These are phyloP conservation scores for Fusarium fracticaudum DNA, from an alignment of 2,329 filamentous ascomycete species.

Conservation along the genomic window DNA sequence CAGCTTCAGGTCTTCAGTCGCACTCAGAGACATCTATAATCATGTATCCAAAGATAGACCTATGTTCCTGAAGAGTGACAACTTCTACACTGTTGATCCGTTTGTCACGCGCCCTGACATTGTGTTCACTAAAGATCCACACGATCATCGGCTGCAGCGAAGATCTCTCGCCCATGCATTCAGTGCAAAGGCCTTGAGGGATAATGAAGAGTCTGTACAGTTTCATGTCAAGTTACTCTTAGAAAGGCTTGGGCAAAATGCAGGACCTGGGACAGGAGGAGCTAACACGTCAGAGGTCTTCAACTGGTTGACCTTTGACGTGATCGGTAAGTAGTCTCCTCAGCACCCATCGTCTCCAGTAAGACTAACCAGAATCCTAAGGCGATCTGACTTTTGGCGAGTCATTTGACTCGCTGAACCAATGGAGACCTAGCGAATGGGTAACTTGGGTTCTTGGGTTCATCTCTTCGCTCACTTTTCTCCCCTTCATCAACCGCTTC, in stretches of 20 bases:
- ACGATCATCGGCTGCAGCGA: slow-evolving; percentile 14
- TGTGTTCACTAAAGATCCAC: not conserved
- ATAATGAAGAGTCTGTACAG: slow-evolving; percentile 9
- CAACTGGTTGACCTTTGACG: slow-evolving; percentile 25
- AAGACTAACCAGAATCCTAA: not conserved
- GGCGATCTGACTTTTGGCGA: slow-evolving; percentile 24
- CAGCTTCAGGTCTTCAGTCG: slow-evolving; percentile 8
- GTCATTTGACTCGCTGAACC: slow-evolving; percentile 14
- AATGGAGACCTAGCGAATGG: slow-evolving; percentile 9
- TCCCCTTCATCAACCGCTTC: slow-evolving; percentile 4
- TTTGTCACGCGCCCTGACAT: not conserved
- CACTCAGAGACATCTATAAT: slow-evolving; percentile 33
- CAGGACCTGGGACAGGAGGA: not conserved
- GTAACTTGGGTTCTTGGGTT: slow-evolving; percentile 1
- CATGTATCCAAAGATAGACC: slow-evolving; percentile 7
- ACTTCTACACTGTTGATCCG: slow-evolving; percentile 6
- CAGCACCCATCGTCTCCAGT: accelerated
- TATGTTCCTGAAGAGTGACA: slow-evolving; percentile 13
- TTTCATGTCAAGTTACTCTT: not conserved
- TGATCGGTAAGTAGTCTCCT: slow-evolving; percentile 5
- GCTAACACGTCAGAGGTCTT: slow-evolving; percentile 8
- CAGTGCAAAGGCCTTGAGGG: slow-evolving; percentile 9
- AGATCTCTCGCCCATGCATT: slow-evolving; percentile 21
- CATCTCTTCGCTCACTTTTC: not conserved
- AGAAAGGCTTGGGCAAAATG: not conserved